Base-by-base conservation (phyloP, 306 rosid species). In the Ochetophila trinervis region DNA sequence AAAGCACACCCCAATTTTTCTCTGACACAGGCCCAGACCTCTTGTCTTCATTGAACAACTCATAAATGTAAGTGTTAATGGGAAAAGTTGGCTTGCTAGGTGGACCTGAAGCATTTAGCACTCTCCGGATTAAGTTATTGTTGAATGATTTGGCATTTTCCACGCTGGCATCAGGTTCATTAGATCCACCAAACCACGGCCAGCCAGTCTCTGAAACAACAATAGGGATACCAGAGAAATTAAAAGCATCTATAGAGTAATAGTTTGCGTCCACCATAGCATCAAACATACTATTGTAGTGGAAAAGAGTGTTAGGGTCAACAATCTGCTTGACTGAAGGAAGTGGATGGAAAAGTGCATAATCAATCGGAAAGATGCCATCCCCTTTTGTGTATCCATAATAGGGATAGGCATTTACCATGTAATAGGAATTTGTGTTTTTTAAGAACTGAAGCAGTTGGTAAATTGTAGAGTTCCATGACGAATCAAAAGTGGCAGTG, bases 231-330 rank as follows among this genome's bases (percentile, higher is more conserved):
- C 82, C 71, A 30, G 90, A 67, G 74, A 89, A 87, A 59, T 84
- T 87, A 65, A 90, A 73, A 23, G 84, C 95, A 0, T 80, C 85
- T 4, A 89, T 87, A 5, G 96, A 86, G 74, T 85, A 89, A 64
- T 89, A 92, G 53, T 92, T 68, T 49, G 98, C 96, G 64, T 92
- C 98, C 61, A 89, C 96, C 96, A 87, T 87, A 19, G 98, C 92
- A 76, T 91, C 98, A 79, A 89, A 89, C 96, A 91, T 91, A 68
- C 96, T 89, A 53, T 62, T 83, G 72, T 89, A 91, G 37, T 80
- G 92, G 65, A 85, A 91, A 52, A 92, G 79, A 56, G 91, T 89
- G 82, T 92, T 89, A 5, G 96, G 96, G 65, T 92, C 98, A 71
- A 92, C 98, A 63, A 92, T 92, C 80, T 89, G 95, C 85, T 92